Conservation (phyloP, 345 rosid species). For the Mercurialis annua region DNA sequence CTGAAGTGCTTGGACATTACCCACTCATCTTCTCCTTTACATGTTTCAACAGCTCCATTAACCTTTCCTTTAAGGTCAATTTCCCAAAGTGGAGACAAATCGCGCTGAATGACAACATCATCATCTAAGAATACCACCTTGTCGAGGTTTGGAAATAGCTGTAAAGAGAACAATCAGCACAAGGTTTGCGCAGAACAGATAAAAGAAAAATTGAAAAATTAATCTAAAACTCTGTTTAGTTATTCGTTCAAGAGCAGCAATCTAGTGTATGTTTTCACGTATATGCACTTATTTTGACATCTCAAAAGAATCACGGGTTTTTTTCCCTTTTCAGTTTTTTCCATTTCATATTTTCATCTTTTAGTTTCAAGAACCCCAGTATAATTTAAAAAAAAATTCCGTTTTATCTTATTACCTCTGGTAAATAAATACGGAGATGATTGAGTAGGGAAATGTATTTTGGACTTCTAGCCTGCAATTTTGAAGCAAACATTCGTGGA, state of each 20-base stretch:
- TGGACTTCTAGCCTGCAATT: slow-evolving; percentile 96
- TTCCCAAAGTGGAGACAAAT: slow-evolving; percentile 92
- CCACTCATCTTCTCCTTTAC: slow-evolving; percentile 95
- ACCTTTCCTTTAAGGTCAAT: slow-evolving; percentile 85
- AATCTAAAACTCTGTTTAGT: background rate
- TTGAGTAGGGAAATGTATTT: slow-evolving; percentile 98
- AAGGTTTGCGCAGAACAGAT: background rate
- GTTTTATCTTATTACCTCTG: slow-evolving; percentile 62
- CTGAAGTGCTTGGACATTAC: slow-evolving; percentile 95
- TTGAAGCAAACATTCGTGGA: slow-evolving; percentile 92
- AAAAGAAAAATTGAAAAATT: background rate
- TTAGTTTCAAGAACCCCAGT: background rate
- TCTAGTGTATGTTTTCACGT: background rate
- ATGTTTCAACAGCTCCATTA: slow-evolving; percentile 98
- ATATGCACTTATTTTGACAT: background rate
- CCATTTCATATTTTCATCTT: background rate
- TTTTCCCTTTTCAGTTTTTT: background rate
- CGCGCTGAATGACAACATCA: slow-evolving; percentile 89
- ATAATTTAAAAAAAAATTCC: slow-evolving; percentile 1
- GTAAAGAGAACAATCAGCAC: slow-evolving; percentile 29
- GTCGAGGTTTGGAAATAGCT: slow-evolving; percentile 95
- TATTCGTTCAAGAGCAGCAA: background rate
- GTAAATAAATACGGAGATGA: slow-evolving; percentile 94
- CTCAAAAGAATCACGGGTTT: background rate
- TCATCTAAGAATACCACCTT: slow-evolving; percentile 97